These are phyloP conservation scores for Rhytidiadelphus loreus DNA, from an alignment of 225 moss, liverwort and hornwort species.

Conservation along the genomic window DNA sequence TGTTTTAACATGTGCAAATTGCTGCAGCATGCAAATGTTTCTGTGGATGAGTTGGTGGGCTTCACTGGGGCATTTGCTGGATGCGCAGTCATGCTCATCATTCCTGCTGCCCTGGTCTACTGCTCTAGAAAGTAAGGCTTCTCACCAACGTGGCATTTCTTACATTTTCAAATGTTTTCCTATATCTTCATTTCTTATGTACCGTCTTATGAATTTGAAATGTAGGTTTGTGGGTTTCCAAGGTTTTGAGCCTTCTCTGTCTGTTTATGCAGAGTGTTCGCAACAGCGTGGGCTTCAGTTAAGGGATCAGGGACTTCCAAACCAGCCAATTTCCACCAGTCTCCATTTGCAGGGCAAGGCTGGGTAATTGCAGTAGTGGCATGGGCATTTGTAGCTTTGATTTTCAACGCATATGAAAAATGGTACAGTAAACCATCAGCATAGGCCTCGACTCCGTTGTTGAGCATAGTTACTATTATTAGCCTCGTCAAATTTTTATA, in stretches of 20 bases:
- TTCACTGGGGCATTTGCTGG: conserved; percentile 88
- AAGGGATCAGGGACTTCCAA: conserved; percentile 2
- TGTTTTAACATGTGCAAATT: neutral
- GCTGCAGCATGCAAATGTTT: conserved; percentile 61
- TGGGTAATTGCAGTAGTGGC: conserved; percentile 27
- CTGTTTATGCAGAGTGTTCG: conserved; percentile 26
- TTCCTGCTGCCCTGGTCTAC: conserved; percentile 79
- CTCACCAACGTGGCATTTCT: neutral
- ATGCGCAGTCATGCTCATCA: conserved; percentile 82
- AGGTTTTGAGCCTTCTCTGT: neutral
- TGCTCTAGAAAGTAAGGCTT: conserved; percentile 57
- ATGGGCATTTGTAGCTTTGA: conserved; percentile 31
- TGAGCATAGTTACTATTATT: neutral
- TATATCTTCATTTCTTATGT: neutral
- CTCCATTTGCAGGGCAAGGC: conserved; percentile 33
- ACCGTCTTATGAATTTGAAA: neutral
- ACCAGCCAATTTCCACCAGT: conserved; percentile 24
- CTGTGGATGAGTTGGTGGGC: conserved; percentile 89
- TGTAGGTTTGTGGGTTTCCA: neutral
- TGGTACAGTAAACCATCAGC: conserved; percentile 12
- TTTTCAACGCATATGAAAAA: conserved; percentile 35
- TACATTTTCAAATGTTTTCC: neutral
- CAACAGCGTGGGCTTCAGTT: conserved; percentile 7
- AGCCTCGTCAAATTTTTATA: neutral
- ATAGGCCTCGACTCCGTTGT: neutral